Evolutionary conservation across 2,329 filamentous ascomycete species (phyloP), one percentile per base, ranked within the genome.

Genomic region (Xylaria sp.): DNA sequence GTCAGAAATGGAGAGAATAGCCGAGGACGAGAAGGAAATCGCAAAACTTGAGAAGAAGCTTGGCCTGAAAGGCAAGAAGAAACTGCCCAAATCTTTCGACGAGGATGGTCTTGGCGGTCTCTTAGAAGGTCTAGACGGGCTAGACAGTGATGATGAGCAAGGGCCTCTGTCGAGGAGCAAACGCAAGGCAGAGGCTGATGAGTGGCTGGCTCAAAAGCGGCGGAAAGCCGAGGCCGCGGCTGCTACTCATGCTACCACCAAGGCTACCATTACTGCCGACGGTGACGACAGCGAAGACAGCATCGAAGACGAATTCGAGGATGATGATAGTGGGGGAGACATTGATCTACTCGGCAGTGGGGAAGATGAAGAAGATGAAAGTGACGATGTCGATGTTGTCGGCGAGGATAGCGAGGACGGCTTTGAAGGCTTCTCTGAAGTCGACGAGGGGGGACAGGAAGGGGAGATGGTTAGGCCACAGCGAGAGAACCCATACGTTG

Each of bases 401-500:
- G 36, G 48, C 14, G 80, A 79, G 7, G 80, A 82, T 3, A 81
- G 81, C 2, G 77, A 77, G 7, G 78, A 81, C 27, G 77, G 76
- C 0, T 83, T 84, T 67, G 79, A 75, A 30, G 82, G 79, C 0
- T 84, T 83, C 60, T 76, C 75, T 3, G 80, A 80, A 30, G 75
- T 78, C 17, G 75, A 78, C 68, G 69, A 73, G 27, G 34, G 56
- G 7, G 48, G 17, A 5, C 30, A 57, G 27, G 51, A 58, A 39
- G 77, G 64, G 30, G 77, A 81, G 60, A 77, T 79, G 4, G 47
- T 78, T n/a, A 78, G 78, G 51, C 84, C 83, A 69, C 85, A 85
- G 65, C 86, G 89, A 68, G 95, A 98, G 79, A 98, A 98, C 73
- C 95, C 95, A 4, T 98, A 97, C 73, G 84, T 95, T 59, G 92